Conservation (phyloP, 2,329 filamentous ascomycete genomes). For the Aschersonia sp. region DNA sequence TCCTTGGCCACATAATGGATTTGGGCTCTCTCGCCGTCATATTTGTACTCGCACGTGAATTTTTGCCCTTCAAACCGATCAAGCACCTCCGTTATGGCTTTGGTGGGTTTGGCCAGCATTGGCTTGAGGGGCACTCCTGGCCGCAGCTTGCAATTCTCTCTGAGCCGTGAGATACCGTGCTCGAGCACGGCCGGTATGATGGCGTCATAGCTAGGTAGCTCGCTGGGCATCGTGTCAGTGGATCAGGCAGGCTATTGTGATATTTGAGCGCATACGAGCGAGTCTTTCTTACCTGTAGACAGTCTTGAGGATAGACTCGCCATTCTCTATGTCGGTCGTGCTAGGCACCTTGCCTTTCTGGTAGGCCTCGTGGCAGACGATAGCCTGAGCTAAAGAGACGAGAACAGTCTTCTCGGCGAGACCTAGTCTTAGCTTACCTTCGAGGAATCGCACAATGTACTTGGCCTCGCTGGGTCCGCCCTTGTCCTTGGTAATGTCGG, state of each 20-base stretch:
- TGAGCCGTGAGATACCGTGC: constrained; percentile 70
- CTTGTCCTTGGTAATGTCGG: constrained; percentile 86
- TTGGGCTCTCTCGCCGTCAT: constrained; percentile 95
- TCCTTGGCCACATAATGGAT: constrained; percentile 92
- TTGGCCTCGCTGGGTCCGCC: constrained; percentile 92
- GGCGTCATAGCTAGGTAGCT: constrained; percentile 87
- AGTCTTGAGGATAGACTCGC: constrained; percentile 73
- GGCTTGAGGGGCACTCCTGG: constrained; percentile 93
- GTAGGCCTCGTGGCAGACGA: constrained; percentile 72
- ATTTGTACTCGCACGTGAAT: constrained; percentile 98
- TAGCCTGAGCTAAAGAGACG: constrained; percentile 76
- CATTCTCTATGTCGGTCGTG: constrained; percentile 65
- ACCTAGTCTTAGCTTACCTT: constrained; percentile 85
- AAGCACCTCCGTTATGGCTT: constrained; percentile 92
- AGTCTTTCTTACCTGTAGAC: constrained; percentile 79
- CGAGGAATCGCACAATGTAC: constrained; percentile 80
- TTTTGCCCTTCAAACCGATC: constrained; percentile 91
- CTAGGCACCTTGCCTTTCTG: constrained; percentile 55
- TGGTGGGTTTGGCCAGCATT: constrained; percentile 97
- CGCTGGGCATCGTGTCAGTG: constrained; percentile 33
- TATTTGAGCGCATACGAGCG: constrained; percentile 1
- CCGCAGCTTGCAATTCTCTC: constrained; percentile 76
- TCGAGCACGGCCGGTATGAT: constrained; percentile 84
- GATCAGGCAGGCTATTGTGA: not conserved
- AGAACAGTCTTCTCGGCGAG: constrained; percentile 87